Evolutionary conservation across 83 land plant species (phyloP).

Genomic region (Thuja plicata): DNA sequence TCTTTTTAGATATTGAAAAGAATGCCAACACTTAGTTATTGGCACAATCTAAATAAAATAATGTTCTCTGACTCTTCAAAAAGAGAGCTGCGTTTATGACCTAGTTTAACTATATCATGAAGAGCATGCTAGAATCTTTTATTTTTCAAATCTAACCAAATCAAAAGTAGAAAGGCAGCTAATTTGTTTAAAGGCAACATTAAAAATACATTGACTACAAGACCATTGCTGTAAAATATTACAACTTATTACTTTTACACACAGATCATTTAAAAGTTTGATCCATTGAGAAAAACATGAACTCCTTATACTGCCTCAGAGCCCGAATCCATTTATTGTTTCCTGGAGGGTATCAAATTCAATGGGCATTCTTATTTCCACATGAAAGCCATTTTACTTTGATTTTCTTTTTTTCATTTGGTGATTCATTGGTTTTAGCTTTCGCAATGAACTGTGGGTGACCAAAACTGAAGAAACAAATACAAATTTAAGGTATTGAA

Average conservation of each 20-base stretch:
- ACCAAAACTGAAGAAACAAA: conserved; percentile 43
- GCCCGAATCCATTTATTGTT: not conserved
- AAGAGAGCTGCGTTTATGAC: not conserved
- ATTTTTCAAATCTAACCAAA: not conserved
- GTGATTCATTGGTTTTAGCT: conserved; percentile 45
- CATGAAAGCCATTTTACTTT: not conserved
- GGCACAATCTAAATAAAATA: not conserved
- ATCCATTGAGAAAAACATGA: not conserved
- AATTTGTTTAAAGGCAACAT: not conserved
- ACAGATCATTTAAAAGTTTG: not conserved
- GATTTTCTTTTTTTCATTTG: not conserved
- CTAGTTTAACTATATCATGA: not conserved
- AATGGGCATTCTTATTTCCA: not conserved
- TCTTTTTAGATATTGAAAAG: not conserved
- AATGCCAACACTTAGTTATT: not conserved
- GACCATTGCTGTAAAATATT: no score
- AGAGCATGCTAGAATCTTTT: not conserved
- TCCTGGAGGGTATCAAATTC: not conserved
- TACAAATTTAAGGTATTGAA: not conserved
- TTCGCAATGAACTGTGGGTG: conserved; percentile 59
- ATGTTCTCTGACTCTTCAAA: not conserved
- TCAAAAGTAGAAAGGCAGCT: not conserved
- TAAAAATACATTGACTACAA: not conserved
- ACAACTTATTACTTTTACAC: not conserved
- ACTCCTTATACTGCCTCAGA: not conserved